Base-by-base conservation (phyloP, 257 asterid genomes). In the Buddleja alternifolia region DNA sequence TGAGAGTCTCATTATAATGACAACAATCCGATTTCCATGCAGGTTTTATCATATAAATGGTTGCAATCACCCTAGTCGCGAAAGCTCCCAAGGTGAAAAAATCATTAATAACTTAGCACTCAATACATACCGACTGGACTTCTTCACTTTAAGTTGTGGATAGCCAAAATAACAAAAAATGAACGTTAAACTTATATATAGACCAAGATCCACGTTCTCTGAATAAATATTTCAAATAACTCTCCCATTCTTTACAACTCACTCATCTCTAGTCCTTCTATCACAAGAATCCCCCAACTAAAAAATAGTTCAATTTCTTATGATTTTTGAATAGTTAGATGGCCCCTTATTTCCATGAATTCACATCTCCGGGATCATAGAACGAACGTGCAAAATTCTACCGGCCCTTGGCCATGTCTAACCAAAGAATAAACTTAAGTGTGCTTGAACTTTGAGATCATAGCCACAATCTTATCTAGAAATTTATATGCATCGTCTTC, bases 401-500 rank as follows among this genome's bases (percentile, higher is more conserved):
- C 34, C 2, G 34, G 3, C 5, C 34, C 53, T 46, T 14, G 4
- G 53, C 21, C 17, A 19, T 12, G 20, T 14, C 64, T 40, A 23
- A 46, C 9, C 19, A 32, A 67, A 68, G 56, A 63, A 62, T 8
- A 29, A 52, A 11, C 40, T 70, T 75, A 83, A 7, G 50, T 10
- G 72, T 71, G 78, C 69, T 67, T 81, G 76, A 78, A 81, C 75
- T 78, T 88, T 47, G 89, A 42, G 71, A 93, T 78, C 92, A 93
- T 76, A 6, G 72, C 64, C 15, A 62, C 75, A 54, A 93, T 83
- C 80, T 74, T 93, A 60, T 79, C 78, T 2, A 93, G 82, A 34
- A 92, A 79, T 44, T 78, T 77, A 52, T 72, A 67, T 20, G 91
- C 86, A 56, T 72, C 84, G 67, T 81, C 80, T 25, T 83, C 89